Conservation (phyloP, 1,284 basidiomycete species). For the Meira nashicola region DNA sequence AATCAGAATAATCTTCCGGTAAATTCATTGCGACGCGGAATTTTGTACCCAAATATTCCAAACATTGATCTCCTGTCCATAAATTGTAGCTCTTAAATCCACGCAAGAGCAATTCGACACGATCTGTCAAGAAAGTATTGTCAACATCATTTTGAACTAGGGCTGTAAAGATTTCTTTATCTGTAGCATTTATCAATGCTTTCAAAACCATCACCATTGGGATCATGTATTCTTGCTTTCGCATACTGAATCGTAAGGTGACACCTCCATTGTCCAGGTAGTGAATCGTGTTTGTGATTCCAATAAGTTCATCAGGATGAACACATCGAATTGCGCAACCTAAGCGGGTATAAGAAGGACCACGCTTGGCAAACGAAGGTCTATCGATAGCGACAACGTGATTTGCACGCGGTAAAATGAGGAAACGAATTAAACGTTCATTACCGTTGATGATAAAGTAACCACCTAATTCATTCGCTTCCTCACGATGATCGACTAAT, state of each 20-base stretch:
- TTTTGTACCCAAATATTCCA: constrained; percentile 96
- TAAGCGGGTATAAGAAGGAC: constrained; percentile 87
- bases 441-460: constrained; percentile 99
- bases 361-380: constrained; percentile 82
- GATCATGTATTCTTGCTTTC: constrained; percentile 95
- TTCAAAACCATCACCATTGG: constrained; percentile 96
- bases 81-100: constrained; percentile 80
- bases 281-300: constrained; percentile 83
- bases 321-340: constrained; percentile 95
- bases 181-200: constrained; percentile 81
- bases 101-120: constrained; percentile 92
- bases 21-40: constrained; percentile 86
- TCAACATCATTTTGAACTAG: constrained; percentile 94
- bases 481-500: constrained; percentile 85
- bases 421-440: constrained; percentile 95
- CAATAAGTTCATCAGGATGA: constrained; percentile 55
- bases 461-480: constrained; percentile 95
- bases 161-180: constrained; percentile 97
- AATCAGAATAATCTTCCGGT: constrained; percentile 90
- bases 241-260: constrained; percentile 91
- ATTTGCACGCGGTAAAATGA: constrained; percentile 83
- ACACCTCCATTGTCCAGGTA: constrained; percentile 94
- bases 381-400: constrained; percentile 82
- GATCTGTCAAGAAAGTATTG: constrained; percentile 95
- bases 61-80: constrained; percentile 83